Percentiles rank a stretch among this genome's conserved stretches.
Conservation (phyloP, 2,329 filamentous ascomycete species). For the Colletotrichum tofieldiae region DNA sequence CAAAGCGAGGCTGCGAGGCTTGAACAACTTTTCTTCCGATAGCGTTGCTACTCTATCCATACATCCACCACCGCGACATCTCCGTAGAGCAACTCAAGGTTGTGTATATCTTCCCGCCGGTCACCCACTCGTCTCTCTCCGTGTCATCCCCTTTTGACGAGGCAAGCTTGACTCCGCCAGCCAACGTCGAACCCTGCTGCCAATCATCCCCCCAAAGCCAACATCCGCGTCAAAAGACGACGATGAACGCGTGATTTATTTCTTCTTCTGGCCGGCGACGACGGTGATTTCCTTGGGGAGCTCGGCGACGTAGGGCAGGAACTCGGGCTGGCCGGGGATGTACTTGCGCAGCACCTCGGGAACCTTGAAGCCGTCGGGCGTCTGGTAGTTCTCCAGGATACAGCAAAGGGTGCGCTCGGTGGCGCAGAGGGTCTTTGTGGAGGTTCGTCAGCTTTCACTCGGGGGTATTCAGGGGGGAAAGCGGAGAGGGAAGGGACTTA, state of each 20-base stretch:
- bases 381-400: conserved; percentile 97
- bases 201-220: no score
- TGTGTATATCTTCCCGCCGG: background rate
- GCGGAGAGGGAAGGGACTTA: conserved; percentile 58
- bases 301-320: conserved; percentile 91
- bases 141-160: background rate
- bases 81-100: background rate
- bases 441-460: conserved; percentile 56
- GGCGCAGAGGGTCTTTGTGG: conserved; percentile 78
- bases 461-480: conserved; percentile 55
- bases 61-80: conserved; percentile 4
- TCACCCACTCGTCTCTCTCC: background rate
- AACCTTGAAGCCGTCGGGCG: conserved; percentile 85
- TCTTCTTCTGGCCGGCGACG: conserved; percentile 50
- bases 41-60: conserved; percentile 7
- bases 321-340: conserved; percentile 89
- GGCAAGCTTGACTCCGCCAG: background rate
- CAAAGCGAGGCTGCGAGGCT: no score
- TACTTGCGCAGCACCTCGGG: conserved; percentile 91
- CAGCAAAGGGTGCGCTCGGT: conserved; percentile 95
- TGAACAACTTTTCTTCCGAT: background rate
- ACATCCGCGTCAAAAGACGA: background rate
- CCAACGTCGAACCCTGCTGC: no score
- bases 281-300: conserved; percentile 76
- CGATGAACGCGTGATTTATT: conserved; percentile 35